Percentiles rank a stretch among this genome's conserved stretches.
Evolutionary conservation across 331 rosid species (phyloP).

Genomic region (Quercus lobata): DNA sequence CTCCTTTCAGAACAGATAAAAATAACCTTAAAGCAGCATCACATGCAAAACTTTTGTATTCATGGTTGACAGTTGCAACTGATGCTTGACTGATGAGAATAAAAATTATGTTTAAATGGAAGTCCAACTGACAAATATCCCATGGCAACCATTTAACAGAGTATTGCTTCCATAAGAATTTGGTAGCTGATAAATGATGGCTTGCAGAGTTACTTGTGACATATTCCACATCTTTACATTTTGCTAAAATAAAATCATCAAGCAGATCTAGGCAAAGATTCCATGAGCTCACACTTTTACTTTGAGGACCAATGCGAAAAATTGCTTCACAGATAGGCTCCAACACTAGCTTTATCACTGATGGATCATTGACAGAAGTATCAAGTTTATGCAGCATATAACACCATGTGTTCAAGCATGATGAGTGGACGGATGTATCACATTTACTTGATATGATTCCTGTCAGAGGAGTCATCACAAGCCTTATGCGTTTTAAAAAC

Average conservation of each 20-base stretch:
- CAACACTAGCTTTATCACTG: conserved; percentile 44
- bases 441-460: conserved; percentile 54
- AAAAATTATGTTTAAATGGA: conserved; percentile 51
- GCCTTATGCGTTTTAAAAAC: too few species aligned
- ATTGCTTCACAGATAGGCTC: conserved; percentile 62
- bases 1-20: conserved; percentile 60
- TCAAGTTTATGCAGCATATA: conserved; percentile 72
- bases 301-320: conserved; percentile 58
- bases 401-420: conserved; percentile 85
- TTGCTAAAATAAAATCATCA: conserved; percentile 50
- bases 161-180: conserved; percentile 52
- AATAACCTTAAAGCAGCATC: conserved; percentile 57
- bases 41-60: conserved; percentile 39
- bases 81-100: conserved; percentile 53
- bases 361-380: conserved; percentile 47
- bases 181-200: conserved; percentile 23
- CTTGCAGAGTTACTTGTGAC: conserved; percentile 23
- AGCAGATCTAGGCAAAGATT: conserved; percentile 55
- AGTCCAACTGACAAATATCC: conserved; percentile 65
- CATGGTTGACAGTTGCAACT: conserved; percentile 33
- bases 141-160: conserved; percentile 71
- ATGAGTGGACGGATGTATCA: conserved; percentile 56
- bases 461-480: too few species aligned
- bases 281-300: conserved; percentile 61
- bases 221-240: conserved; percentile 32